These are phyloP conservation scores for Xylariaceae sp. DNA, from an alignment of 2,329 filamentous ascomycete species.

Conservation along the genomic window DNA sequence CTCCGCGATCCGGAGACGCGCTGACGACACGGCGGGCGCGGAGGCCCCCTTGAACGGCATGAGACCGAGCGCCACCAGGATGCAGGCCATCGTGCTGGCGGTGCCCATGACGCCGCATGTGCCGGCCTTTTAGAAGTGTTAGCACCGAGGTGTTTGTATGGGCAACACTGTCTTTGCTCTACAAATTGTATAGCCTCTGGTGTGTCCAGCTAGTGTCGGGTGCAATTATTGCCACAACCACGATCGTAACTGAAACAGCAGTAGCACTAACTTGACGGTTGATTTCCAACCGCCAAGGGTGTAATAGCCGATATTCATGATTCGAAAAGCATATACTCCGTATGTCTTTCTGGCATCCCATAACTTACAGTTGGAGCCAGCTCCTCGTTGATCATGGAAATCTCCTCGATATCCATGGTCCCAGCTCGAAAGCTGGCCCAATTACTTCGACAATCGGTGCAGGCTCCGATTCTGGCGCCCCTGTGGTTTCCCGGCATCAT, in stretches of 20 bases:
- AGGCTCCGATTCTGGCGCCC: constrained; percentile 60
- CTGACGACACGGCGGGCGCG: constrained; percentile 68
- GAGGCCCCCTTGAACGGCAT: constrained; percentile 70
- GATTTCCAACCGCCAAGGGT: too few species aligned
- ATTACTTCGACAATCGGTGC: constrained; percentile 67
- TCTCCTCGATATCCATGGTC: constrained; percentile 63
- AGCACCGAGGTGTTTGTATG: neutral
- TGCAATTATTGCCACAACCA: too few species aligned
- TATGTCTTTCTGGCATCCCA: neutral
- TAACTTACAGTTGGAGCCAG: constrained; percentile 57
- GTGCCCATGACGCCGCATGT: constrained; percentile 91
- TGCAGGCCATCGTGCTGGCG: constrained; percentile 81
- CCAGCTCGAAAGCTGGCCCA: constrained; percentile 64
- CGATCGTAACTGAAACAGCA: too few species aligned
- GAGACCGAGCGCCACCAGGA: constrained; percentile 76
- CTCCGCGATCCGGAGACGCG: constrained; percentile 74
- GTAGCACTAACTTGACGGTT: too few species aligned
- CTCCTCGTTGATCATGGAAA: constrained; percentile 62
- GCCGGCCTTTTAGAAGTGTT: constrained; percentile 41
- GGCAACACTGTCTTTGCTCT: too few species aligned
- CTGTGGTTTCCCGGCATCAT: constrained; percentile 67
- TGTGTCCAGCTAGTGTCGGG: too few species aligned
- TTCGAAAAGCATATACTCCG: too few species aligned
- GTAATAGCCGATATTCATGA: too few species aligned
- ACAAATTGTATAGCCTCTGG: too few species aligned